phyloP scores from a whole-genome alignment of 129 eudicot species.

The Pulicaria dysenterica region DNA sequence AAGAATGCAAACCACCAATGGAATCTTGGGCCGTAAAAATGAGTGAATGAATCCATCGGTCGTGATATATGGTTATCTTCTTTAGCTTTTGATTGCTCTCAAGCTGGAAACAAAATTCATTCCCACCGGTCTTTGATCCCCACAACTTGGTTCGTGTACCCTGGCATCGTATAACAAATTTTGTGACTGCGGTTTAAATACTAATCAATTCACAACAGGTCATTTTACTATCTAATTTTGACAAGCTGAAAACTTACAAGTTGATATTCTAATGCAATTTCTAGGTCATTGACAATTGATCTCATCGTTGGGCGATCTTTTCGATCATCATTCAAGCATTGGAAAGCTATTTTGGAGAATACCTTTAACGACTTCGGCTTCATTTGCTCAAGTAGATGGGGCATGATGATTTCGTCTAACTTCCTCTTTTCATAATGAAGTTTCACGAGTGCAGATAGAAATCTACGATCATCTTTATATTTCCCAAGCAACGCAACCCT shows the following conservation, averaged over 20 bases:
- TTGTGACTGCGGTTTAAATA: background rate
- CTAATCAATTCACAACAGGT: background rate
- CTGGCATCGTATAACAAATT: slow-evolving; percentile 7
- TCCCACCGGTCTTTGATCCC: slow-evolving; percentile 6
- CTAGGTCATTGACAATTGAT: background rate
- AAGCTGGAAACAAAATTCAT: slow-evolving; percentile 9
- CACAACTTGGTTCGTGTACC: slow-evolving; percentile 16
- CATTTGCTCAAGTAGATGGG: background rate
- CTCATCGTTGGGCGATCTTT: slow-evolving; percentile 17
- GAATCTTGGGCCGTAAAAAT: slow-evolving; percentile 3
- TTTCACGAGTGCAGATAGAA: background rate
- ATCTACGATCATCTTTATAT: background rate
- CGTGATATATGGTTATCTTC: slow-evolving; percentile 5
- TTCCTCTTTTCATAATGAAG: background rate
- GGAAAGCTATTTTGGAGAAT: slow-evolving; percentile 13
- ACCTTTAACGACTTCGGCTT: background rate
- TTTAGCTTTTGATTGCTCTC: slow-evolving; percentile 16
- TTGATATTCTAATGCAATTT: slow-evolving; percentile 17
- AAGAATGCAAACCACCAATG: slow-evolving; percentile 8
- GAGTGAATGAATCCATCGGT: background rate
- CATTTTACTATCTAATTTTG: too few relatives aligned
- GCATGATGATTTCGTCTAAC: background rate
- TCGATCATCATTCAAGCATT: background rate
- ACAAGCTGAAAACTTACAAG: slow-evolving; percentile 7
- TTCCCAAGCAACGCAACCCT: background rate